These are phyloP conservation scores for Kurtzmaniella cleridarum DNA, from an alignment of 805 yeast genomes.

Conservation along the genomic window DNA sequence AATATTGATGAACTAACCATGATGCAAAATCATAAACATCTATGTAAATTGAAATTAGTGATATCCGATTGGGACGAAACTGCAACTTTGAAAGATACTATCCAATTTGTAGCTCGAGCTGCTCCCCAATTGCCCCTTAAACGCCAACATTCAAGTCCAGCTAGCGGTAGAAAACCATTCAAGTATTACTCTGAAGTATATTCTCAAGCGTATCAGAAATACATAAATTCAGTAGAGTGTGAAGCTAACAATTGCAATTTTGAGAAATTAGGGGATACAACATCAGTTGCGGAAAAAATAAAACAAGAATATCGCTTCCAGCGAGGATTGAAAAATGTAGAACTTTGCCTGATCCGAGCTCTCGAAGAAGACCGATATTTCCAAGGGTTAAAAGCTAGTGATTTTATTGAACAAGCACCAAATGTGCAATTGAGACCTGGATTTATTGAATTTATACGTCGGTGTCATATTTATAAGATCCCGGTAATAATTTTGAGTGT, in stretches of 20 bases:
- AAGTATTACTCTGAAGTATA: conserved; percentile 41
- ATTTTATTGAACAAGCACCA: conserved; percentile 29
- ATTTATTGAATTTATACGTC: conserved; percentile 27
- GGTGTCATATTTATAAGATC: conserved; percentile 13
- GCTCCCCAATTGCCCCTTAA: conserved; percentile 36
- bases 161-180: conserved; percentile 18
- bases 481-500: conserved; percentile 49
- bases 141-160: conserved; percentile 25
- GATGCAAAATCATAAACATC: no score
- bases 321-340: conserved; percentile 39
- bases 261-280: background rate
- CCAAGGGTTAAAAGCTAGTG: conserved; percentile 28
- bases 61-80: conserved; percentile 69
- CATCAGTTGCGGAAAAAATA: conserved; percentile 21
- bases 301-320: conserved; percentile 44
- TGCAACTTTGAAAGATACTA: conserved; percentile 51
- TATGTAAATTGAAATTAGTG: conserved; percentile 12
- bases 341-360: conserved; percentile 42
- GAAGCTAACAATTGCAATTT: background rate
- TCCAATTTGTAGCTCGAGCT: conserved; percentile 43
- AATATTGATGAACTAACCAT: no score
- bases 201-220: conserved; percentile 28
- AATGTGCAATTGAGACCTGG: conserved; percentile 36
- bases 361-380: conserved; percentile 36
- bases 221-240: conserved; percentile 15